Conservation (phyloP, 352 stramenopile species). For the Pythium sp. region DNA sequence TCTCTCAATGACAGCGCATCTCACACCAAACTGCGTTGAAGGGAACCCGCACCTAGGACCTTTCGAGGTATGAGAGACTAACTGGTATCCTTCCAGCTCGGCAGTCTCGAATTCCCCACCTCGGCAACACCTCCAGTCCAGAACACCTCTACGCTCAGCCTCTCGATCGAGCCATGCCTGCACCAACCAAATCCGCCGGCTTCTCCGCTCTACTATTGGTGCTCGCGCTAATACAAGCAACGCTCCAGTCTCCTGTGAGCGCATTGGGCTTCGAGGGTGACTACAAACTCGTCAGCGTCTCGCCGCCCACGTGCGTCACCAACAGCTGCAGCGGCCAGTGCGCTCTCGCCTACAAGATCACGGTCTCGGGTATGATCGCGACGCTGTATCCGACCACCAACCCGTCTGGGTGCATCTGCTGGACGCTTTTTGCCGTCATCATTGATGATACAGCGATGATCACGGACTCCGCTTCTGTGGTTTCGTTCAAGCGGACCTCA, state of each 20-base stretch:
- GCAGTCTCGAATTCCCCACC: too few species aligned
- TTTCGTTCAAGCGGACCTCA: not conserved
- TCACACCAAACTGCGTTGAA: too few species aligned
- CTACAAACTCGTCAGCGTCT: not conserved
- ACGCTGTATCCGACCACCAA: slow-evolving; percentile 1
- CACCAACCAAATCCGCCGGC: not conserved
- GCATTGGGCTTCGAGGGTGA: not conserved
- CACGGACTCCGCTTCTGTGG: not conserved
- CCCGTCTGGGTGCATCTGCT: not conserved
- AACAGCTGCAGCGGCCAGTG: not conserved
- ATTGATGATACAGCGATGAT: not conserved
- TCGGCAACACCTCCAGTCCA: not conserved
- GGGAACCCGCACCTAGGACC: too few species aligned
- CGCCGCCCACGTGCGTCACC: not conserved
- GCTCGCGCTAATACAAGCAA: not conserved
- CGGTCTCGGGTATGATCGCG: not conserved
- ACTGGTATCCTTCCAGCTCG: too few species aligned
- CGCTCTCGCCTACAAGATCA: slow-evolving; percentile 5
- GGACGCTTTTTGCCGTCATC: not conserved
- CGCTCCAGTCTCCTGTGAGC: not conserved
- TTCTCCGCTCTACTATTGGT: not conserved
- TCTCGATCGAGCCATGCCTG: not conserved
- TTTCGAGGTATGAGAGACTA: too few species aligned
- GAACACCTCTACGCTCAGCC: not conserved
- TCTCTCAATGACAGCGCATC: too few species aligned